Evolutionary conservation across 2,329 filamentous ascomycete species (phyloP).

Genomic region (Neofusicoccum laricinum): DNA sequence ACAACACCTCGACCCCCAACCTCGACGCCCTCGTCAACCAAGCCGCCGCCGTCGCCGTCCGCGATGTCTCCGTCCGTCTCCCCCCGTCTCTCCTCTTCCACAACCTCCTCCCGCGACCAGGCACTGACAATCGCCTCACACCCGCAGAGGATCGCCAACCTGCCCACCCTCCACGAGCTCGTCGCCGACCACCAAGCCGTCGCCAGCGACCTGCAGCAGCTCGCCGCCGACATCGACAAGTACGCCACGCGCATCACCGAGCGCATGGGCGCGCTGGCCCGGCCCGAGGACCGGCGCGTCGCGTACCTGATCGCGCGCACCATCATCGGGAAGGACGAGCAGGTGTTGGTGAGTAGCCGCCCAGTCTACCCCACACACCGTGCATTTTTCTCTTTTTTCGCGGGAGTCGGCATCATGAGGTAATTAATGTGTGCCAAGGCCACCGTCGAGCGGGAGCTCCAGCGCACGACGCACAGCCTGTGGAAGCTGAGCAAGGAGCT

Average conservation of each 20-base stretch:
- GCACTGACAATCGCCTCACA: neutral
- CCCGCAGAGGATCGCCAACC: neutral
- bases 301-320: neutral
- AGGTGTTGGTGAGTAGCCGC: neutral
- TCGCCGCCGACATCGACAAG: neutral
- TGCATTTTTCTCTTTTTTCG: too few relatives aligned
- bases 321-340: neutral
- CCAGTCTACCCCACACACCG: too few relatives aligned
- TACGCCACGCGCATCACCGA: constrained; percentile 38
- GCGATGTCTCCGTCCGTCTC: neutral
- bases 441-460: neutral
- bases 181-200: neutral
- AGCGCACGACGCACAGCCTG: neutral
- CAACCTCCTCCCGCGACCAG: neutral
- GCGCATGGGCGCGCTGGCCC: neutral
- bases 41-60: neutral
- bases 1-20: neutral
- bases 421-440: too few relatives aligned
- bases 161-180: neutral
- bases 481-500: neutral
- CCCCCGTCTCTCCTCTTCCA: too few relatives aligned
- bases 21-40: neutral
- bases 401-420: too few relatives aligned
- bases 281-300: neutral
- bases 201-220: neutral